Conservation (phyloP, 129 eudicot genomes). For the Oenanthe sinensis region DNA sequence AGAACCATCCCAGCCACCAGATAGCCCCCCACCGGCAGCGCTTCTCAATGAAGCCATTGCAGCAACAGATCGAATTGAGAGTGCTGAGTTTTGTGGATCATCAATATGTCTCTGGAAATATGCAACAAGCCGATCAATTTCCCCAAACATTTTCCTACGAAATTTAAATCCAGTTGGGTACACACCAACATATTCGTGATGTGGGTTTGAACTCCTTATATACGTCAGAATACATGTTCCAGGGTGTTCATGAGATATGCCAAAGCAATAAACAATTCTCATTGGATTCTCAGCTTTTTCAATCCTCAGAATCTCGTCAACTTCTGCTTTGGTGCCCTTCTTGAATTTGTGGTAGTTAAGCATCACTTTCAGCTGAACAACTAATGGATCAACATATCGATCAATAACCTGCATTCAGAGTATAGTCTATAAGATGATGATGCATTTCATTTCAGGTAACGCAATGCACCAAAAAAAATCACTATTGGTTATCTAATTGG, state of each 20-base stretch:
- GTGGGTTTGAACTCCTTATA: conserved; percentile 84
- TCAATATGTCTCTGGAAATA: conserved; percentile 85
- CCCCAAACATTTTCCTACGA: conserved; percentile 82
- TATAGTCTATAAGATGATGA: not conserved
- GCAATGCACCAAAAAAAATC: not conserved
- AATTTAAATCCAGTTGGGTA: conserved; percentile 94
- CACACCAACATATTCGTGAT: conserved; percentile 85
- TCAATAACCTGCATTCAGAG: conserved; percentile 67
- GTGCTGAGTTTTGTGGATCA: conserved; percentile 69
- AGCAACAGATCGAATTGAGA: conserved; percentile 76
- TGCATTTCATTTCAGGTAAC: not conserved
- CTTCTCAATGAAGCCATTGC: conserved; percentile 91
- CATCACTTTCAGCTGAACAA: conserved; percentile 73
- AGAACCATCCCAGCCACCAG: conserved; percentile 68
- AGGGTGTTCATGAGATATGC: conserved; percentile 94
- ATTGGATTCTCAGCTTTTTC: conserved; percentile 79
- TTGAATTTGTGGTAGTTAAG: conserved; percentile 69
- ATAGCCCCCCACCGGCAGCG: conserved; percentile 59
- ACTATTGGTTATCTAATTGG: not conserved
- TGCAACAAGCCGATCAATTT: conserved; percentile 70
- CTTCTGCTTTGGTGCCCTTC: conserved; percentile 83
- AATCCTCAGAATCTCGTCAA: conserved; percentile 65
- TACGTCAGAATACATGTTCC: conserved; percentile 84
- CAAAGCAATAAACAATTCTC: conserved; percentile 85
- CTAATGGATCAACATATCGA: conserved; percentile 92